phyloP scores from a whole-genome alignment of 192 early-diverging fungal genomes.

The Gaertneriomyces sp. region DNA sequence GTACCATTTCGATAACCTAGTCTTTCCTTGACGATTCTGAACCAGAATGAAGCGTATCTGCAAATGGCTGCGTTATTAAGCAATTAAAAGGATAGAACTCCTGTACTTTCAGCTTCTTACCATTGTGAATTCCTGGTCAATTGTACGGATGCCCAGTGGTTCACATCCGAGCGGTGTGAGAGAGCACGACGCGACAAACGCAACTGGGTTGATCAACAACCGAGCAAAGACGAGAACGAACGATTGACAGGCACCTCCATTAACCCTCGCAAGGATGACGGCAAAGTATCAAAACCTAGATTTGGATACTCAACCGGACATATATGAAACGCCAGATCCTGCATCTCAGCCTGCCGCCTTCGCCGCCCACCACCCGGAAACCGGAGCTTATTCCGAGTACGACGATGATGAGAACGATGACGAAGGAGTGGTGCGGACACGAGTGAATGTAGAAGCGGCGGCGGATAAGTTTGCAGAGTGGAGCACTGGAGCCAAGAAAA shows the following conservation, averaged over 20 bases:
- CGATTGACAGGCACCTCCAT: too few species aligned
- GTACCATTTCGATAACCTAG: conserved; percentile 96
- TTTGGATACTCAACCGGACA: conserved; percentile 75
- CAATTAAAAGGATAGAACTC: too few species aligned
- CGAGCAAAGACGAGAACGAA: too few species aligned
- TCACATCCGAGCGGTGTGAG: too few species aligned
- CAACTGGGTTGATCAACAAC: too few species aligned
- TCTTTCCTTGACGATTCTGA: conserved; percentile 98
- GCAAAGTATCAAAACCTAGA: conserved; percentile 15
- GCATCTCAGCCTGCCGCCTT: neutral
- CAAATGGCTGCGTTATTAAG: too few species aligned
- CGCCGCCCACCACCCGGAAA: neutral
- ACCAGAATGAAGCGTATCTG: conserved; percentile 88
- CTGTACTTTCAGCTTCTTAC: too few species aligned
- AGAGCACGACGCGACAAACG: too few species aligned
- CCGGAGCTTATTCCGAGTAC: neutral
- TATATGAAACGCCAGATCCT: conserved; percentile 77
- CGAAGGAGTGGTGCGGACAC: conserved; percentile 55
- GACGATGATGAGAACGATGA: conserved; percentile 48
- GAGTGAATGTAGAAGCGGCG: conserved; percentile 54
- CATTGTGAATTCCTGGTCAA: too few species aligned
- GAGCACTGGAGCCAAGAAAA: conserved; percentile 56
- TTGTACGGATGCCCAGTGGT: too few species aligned
- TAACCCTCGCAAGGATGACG: too few species aligned
- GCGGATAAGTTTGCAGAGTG: conserved; percentile 45